Evolutionary conservation across 352 stramenopile genomes (phyloP).

Genomic region (Pythium monospermum): DNA sequence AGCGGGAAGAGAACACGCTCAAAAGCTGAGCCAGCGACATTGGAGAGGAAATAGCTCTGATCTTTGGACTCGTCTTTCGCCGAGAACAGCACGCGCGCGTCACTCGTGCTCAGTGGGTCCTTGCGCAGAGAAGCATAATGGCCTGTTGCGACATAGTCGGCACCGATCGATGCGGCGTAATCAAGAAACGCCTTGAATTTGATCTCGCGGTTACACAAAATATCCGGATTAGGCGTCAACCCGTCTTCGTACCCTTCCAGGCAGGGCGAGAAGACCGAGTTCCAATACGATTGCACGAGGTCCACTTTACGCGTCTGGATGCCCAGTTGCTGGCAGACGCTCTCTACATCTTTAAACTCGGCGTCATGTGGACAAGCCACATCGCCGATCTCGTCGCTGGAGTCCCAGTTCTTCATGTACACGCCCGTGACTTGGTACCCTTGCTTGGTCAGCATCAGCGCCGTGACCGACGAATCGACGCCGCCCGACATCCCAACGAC

Average conservation of each 20-base stretch:
- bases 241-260: slow-evolving; percentile 85
- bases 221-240: slow-evolving; percentile 91
- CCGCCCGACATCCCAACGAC: slow-evolving; percentile 97
- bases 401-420: slow-evolving; percentile 99
- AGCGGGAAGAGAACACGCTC: slow-evolving; percentile 93
- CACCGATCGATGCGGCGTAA: slow-evolving; percentile 78
- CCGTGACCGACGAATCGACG: slow-evolving; percentile 97
- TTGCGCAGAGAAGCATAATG: slow-evolving; percentile 89
- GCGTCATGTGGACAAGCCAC: slow-evolving; percentile 82
- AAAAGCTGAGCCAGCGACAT: slow-evolving; percentile 67
- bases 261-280: slow-evolving; percentile 96
- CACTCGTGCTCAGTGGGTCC: slow-evolving; percentile 7
- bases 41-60: slow-evolving; percentile 97
- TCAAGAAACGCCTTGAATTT: slow-evolving; percentile 98
- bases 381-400: slow-evolving; percentile 87
- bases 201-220: slow-evolving; percentile 97
- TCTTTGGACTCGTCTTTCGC: slow-evolving; percentile 91
- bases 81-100: slow-evolving; percentile 64
- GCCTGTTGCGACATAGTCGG: slow-evolving; percentile 94
- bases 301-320: slow-evolving; percentile 90
- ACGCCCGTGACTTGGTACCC: slow-evolving; percentile 93
- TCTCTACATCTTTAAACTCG: slow-evolving; percentile 91
- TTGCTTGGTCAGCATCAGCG: slow-evolving; percentile 87
- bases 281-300: slow-evolving; percentile 96
- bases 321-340: slow-evolving; percentile 88